Percentiles rank a stretch among this genome's conserved stretches.
Conservation (phyloP, 164 flowering plant species). For the Litsea cubeba region DNA sequence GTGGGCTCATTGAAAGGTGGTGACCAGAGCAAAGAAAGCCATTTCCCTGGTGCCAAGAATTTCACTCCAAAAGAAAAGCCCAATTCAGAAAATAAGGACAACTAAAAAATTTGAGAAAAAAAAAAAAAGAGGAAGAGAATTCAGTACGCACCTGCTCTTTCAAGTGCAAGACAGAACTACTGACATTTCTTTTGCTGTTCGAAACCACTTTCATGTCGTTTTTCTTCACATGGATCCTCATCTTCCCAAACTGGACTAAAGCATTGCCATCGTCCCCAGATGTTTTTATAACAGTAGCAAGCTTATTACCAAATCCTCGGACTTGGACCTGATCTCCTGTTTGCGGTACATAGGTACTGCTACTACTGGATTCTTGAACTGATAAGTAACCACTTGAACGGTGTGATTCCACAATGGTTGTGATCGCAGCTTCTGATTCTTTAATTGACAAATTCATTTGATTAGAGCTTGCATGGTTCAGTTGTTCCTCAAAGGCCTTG, state of each 20-base stretch:
- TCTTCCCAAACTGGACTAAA: conserved; percentile 71
- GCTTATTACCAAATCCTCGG: conserved; percentile 57
- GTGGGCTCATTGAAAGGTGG: neutral
- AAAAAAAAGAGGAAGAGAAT: neutral
- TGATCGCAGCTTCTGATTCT: conserved; percentile 64
- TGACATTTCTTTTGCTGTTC: conserved; percentile 18
- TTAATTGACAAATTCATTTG: conserved; percentile 42
- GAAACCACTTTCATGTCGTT: conserved; percentile 38
- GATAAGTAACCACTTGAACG: conserved; percentile 19
- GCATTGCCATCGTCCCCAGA: conserved; percentile 56
- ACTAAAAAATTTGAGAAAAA: neutral
- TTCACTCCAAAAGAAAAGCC: neutral
- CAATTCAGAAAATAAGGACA: neutral
- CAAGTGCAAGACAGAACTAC: conserved; percentile 17
- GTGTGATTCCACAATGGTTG: conserved; percentile 53
- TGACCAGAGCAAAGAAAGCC: neutral
- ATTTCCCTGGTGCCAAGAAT: neutral
- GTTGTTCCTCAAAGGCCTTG: conserved; percentile 51
- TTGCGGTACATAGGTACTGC: conserved; percentile 40
- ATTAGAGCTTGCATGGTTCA: conserved; percentile 37
- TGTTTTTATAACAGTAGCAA: conserved; percentile 72
- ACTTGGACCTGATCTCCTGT: conserved; percentile 69
- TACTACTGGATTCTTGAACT: conserved; percentile 16
- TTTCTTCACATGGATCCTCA: conserved; percentile 55
- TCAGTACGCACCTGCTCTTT: conserved; percentile 43